A percentile compares a stretch with the other conserved stretches of the same genome.
Evolutionary conservation across 306 rosid species (phyloP).

Genomic region (Vigna angularis): DNA sequence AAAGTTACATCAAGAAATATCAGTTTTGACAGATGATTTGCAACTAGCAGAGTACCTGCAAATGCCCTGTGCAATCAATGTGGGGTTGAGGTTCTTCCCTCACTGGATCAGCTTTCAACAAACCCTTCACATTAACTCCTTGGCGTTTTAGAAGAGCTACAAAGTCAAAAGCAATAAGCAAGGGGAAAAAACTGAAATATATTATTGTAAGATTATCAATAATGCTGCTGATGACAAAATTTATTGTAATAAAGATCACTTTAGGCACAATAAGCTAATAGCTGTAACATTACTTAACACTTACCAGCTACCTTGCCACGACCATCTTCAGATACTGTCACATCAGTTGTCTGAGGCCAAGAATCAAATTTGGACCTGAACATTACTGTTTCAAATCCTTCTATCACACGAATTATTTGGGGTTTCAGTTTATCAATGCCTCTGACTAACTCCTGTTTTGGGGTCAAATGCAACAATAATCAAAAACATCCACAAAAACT

Average conservation of each 20-base stretch:
- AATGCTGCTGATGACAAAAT: neutral
- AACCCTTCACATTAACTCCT: conserved; percentile 91
- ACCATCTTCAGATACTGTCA: conserved; percentile 90
- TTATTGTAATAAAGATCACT: conserved; percentile 17
- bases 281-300: conserved; percentile 41
- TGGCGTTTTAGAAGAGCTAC: conserved; percentile 90
- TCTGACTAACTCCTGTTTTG: conserved; percentile 65
- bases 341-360: conserved; percentile 79
- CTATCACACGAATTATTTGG: conserved; percentile 84
- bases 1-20: conserved; percentile 4
- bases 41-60: conserved; percentile 66
- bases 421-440: conserved; percentile 65
- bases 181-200: conserved; percentile 19
- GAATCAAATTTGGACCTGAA: conserved; percentile 81
- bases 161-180: conserved; percentile 33
- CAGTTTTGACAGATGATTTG: conserved; percentile 28
- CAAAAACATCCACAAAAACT: conserved; percentile 36
- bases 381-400: conserved; percentile 90
- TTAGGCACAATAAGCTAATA: conserved; percentile 9
- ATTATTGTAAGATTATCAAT: conserved; percentile 11
- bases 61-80: conserved; percentile 93
- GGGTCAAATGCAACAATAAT: conserved; percentile 35
- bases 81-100: conserved; percentile 93
- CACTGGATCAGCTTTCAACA: conserved; percentile 84
- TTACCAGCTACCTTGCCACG: conserved; percentile 97